Evolutionary conservation across 768 basidiomycete species (phyloP), one percentile per base, ranked within the genome.

Genomic region (Naganishia antarctica): DNA sequence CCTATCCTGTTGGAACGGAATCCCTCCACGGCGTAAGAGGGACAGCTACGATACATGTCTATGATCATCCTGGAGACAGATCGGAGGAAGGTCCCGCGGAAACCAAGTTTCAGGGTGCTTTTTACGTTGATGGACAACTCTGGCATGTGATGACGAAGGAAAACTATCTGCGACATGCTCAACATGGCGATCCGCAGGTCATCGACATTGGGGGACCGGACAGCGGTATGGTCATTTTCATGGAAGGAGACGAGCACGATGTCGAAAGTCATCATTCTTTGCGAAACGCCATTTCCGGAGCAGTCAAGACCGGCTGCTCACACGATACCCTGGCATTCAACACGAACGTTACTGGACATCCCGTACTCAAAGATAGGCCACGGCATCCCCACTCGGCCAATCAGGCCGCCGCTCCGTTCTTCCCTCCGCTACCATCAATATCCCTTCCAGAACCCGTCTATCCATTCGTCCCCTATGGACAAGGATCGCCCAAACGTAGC

Each of bases 281-380:
- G 53, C 16, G 40, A 25, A 89, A 80, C 84, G 28, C 83, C 84
- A 81, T 81, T 80, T 11, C 74, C 77, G 25, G 80, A 82, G 60
- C 84, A 83, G 66, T 76, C 76, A 57, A 57, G 70, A 44, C 37
- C 25, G 61, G 66, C 2, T 91, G 90, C 73, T 84, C 83, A 0
- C 88, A 90, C 76, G 90, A 91, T 73, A 70, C 76, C 3, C 80
- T 90, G 37, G 71, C 81, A 0, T 89, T 83, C 81, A 91, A 92
- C 73, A 80, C 80, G 12, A 81, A 86, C 66, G 82, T 83, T 25
- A 59, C 57, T 0, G 51, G 44, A 16, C 63, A 59, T 28, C 63
- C 57, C 29, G 63, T 59, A 46, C 41, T 60, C 25, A 45, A 34
- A 16, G 59, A 34, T 13, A 29, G 45, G 28, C 59, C 41, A 18